These are phyloP conservation scores for Hsuehochloa calcarea DNA, from an alignment of 176 grass and related monocot species.

Conservation along the genomic window DNA sequence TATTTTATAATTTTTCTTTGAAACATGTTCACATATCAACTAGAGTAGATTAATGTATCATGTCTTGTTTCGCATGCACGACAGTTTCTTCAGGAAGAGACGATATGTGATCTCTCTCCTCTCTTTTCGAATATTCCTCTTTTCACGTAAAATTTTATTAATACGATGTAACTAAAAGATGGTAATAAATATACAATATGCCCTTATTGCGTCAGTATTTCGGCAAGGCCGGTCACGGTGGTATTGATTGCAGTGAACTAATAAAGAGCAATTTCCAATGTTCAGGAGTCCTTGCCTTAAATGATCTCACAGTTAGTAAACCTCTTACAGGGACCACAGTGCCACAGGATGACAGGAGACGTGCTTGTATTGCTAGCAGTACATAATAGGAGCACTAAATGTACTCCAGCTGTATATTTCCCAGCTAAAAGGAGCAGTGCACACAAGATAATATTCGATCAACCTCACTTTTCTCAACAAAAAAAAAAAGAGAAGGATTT, in stretches of 20 bases:
- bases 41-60: too few relatives aligned
- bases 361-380: neutral
- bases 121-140: too few relatives aligned
- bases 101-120: too few relatives aligned
- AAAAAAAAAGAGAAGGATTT: neutral
- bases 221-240: neutral
- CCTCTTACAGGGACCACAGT: neutral
- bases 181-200: too few relatives aligned
- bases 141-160: too few relatives aligned
- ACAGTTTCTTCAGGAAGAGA: too few relatives aligned
- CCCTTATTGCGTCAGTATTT: neutral
- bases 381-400: too few relatives aligned
- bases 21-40: too few relatives aligned
- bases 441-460: neutral
- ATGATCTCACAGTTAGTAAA: neutral
- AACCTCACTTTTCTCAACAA: neutral
- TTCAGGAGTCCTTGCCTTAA: neutral
- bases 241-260: neutral
- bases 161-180: too few relatives aligned
- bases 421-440: neutral
- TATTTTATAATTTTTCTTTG: too few relatives aligned
- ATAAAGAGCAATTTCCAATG: neutral
- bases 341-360: neutral
- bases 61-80: too few relatives aligned
- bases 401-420: neutral